phyloP scores from a whole-genome alignment of 139 green algal species.

The Penium margaritaceum region DNA sequence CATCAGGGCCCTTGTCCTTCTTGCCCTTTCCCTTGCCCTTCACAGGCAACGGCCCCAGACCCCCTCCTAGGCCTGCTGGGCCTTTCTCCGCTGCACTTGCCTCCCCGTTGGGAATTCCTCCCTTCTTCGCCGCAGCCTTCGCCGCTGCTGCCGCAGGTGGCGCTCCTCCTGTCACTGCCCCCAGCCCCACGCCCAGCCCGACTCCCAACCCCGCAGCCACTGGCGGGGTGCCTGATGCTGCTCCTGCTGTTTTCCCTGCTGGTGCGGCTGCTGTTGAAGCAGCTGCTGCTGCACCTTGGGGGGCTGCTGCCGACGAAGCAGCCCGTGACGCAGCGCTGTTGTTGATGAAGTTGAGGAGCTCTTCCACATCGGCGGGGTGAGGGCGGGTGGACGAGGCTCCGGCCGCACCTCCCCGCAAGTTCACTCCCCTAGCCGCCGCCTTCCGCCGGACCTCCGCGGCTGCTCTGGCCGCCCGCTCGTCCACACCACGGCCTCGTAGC shows the following conservation, averaged over 20 bases:
- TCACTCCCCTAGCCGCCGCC: conserved; percentile 36
- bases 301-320: not conserved
- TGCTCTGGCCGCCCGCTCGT: conserved; percentile 27
- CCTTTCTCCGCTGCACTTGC: conserved; percentile 1
- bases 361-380: conserved; percentile 18
- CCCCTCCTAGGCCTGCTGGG: conserved; percentile 5
- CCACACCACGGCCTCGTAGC: conserved; percentile 12
- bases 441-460: conserved; percentile 25
- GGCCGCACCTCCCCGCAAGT: conserved; percentile 5
- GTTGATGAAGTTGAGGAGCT: conserved; percentile 36
- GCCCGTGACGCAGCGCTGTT: too few relatives aligned
- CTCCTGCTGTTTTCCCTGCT: conserved; percentile 1
- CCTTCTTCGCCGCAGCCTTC: not conserved
- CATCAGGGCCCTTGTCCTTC: too few relatives aligned
- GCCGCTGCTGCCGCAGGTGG: not conserved
- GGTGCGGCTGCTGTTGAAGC: not conserved
- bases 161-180: conserved; percentile 14
- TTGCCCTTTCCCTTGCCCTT: conserved; percentile 19
- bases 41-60: conserved; percentile 3
- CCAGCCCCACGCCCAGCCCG: conserved; percentile 13
- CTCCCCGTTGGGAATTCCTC: not conserved
- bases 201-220: conserved; percentile 8
- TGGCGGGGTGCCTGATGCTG: not conserved
- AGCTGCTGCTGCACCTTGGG: not conserved
- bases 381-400: not conserved